phyloP scores from a whole-genome alignment of 352 stramenopile genomes.

The Globisporangium solare region DNA sequence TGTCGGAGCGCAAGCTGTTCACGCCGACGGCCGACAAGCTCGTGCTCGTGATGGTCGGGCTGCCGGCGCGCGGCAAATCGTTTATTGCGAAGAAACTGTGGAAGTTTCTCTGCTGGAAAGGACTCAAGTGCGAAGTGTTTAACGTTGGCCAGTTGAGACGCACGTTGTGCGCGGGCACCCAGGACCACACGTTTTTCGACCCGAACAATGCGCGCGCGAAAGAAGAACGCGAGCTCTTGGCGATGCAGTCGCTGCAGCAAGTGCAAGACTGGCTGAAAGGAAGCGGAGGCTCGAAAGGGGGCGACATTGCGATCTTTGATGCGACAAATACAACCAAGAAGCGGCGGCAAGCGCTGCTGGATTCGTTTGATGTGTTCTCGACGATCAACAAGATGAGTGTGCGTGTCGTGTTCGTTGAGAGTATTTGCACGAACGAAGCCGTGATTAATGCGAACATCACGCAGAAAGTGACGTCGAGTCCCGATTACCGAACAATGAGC shows the following conservation, averaged over 20 bases:
- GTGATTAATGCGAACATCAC: constrained; percentile 84
- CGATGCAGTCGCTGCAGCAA: constrained; percentile 65
- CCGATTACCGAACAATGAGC: constrained; percentile 79
- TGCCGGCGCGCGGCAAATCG: constrained; percentile 94
- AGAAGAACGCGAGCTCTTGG: constrained; percentile 75
- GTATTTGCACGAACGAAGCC: constrained; percentile 90
- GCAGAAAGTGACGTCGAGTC: constrained; percentile 69
- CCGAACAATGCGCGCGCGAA: constrained; percentile 78
- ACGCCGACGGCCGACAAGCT: constrained; percentile 90
- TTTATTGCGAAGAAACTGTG: constrained; percentile 93
- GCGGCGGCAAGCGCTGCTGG: constrained; percentile 43
- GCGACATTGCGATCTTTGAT: constrained; percentile 89
- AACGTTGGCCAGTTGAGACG: constrained; percentile 94
- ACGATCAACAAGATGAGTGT: constrained; percentile 64
- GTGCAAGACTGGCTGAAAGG: constrained; percentile 61
- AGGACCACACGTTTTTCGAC: constrained; percentile 92
- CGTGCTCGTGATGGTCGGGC: constrained; percentile 93
- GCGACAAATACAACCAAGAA: constrained; percentile 87
- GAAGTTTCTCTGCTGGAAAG: constrained; percentile 82
- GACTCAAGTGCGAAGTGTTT: constrained; percentile 85
- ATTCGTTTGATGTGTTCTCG: constrained; percentile 59
- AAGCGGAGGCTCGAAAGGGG: constrained; percentile 24
- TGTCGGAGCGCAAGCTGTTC: constrained; percentile 73
- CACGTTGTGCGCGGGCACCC: constrained; percentile 56
- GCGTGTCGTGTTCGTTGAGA: constrained; percentile 92